Base-by-base conservation (phyloP, 2,329 filamentous ascomycete genomes). In the Fusarium coffeatum region DNA sequence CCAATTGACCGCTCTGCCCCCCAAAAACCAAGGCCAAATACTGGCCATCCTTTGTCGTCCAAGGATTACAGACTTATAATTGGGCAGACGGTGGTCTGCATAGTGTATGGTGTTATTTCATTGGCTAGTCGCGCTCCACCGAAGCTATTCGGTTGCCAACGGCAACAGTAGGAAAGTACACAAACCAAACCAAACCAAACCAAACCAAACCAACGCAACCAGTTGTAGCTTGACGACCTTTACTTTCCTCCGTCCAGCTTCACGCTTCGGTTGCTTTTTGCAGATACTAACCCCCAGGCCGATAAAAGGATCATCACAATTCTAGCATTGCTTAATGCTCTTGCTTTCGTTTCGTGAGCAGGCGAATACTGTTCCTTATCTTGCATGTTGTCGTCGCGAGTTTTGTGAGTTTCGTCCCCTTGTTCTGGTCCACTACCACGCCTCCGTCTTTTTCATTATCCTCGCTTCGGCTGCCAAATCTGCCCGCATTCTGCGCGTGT, bases 161-260 rank as follows among this genome's bases (percentile, higher is more conserved):
- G 64, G 78, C 78, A 80, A 80, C 78, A 68, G 53, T 55, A 23
- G 60, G 64, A 76, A 79, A 78, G 76, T 80, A 80, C 77, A 80
- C 78, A 80, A 79, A 79, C 71, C 70, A 74, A 42, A 27, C 71
- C 73, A 41, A 27, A 32, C 30, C 78, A 80, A 79, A 79, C 71
- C 78, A 80, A 79, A 79, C 71, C 71, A 74, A 23, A 28, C 71
- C 73, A 43, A 28, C 49, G 25, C 49, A 53, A 53, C 55, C 64
- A 51, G 68, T 64, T 63, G 72, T 53, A 45, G 61, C 51, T 69
- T 59, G 56, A 59, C 48, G 60, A 56, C 57, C 37, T 63, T 55
- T 54, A 54, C 55, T 55, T 59, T 64, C 62, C 64, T 58, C 61
- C 64, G 56, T 55, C 47, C 62, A 64, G 70, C 59, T 54, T 72